Base-by-base conservation (phyloP, 257 asterid species). In the Verbascum thapsus region DNA sequence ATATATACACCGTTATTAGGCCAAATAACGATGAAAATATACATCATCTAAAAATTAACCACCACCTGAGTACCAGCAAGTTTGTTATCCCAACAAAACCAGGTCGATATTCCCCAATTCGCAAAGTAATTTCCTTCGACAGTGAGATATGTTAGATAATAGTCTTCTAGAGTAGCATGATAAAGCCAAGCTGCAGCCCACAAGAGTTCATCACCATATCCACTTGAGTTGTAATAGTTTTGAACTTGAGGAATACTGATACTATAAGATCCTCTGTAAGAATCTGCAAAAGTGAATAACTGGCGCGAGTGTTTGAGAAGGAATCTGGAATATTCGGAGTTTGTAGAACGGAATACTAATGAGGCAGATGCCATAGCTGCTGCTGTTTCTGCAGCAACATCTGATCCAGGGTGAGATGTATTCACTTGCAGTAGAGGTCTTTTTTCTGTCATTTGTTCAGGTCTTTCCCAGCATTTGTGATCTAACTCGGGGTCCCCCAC, bases 111-210 rank as follows among this genome's bases (percentile, higher is more conserved):
- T 68, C 88, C 88, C 88, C 86, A 79, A 41, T 77, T 47, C 9
- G 95, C 87, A 32, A 75, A 83, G 2, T 6, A 2, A 16, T 74
- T 62, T 20, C 85, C 95, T 48, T 71, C 39, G 1, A 58, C 70
- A 2, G 83, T 71, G 45, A 60, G 81, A 42, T 77, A 86, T 7
- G 7, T 47, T 0, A 83, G 73, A 66, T 77, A 83, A 2, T 69
- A 64, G 23, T 62, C 51, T 0, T 86, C 87, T 50, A 74, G 53
- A 0, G 87, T 80, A 0, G 91, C 95, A 53, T 79, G 84, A 44
- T 81, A 84, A 22, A 86, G 89, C 95, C 95, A 86, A 19, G 91
- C 59, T 5, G 95, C 85, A 0, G 88, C 91, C 95, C 91, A 86
- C 77, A 86, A 60, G 72, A 86, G 87, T 19, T 86, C 95, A 60